Conservation (phyloP, 495 filamentous ascomycete species). For the Podospora pseudocomata region DNA sequence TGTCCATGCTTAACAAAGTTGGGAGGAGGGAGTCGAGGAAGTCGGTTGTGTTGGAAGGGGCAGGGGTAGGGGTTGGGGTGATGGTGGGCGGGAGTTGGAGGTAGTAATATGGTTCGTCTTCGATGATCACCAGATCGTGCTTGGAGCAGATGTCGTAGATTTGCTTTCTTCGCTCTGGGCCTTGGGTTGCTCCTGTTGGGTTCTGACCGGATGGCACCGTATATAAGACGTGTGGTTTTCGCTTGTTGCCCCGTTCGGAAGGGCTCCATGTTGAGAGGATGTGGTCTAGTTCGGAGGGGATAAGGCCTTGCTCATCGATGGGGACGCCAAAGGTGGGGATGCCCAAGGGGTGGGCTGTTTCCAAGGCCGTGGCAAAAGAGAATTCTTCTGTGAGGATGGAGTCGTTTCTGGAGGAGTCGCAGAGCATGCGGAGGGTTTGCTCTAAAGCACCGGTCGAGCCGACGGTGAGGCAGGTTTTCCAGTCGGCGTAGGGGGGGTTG, state of each 20-base stretch:
- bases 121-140: constrained; percentile 82
- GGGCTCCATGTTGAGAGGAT: constrained; percentile 67
- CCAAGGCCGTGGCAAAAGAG: constrained; percentile 77
- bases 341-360: constrained; percentile 76
- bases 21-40: constrained; percentile 54
- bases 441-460: constrained; percentile 80
- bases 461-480: constrained; percentile 69
- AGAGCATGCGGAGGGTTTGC: constrained; percentile 71
- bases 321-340: constrained; percentile 65
- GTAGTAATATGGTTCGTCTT: constrained; percentile 97
- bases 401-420: constrained; percentile 61
- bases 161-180: constrained; percentile 56
- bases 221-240: constrained; percentile 75
- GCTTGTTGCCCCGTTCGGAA: constrained; percentile 47
- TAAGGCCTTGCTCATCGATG: constrained; percentile 75
- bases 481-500: constrained; percentile 76
- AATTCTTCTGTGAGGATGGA: constrained; percentile 79
- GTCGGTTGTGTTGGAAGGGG: constrained; percentile 29
- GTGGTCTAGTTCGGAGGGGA: constrained; percentile 62
- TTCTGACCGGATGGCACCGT: constrained; percentile 88
- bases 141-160: constrained; percentile 75
- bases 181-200: constrained; percentile 83
- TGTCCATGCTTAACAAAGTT: constrained; percentile 63
- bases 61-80: constrained; percentile 21
- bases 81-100: constrained; percentile 91